Conservation (phyloP, 257 asterid genomes). For the Primulina huaijiensis region DNA sequence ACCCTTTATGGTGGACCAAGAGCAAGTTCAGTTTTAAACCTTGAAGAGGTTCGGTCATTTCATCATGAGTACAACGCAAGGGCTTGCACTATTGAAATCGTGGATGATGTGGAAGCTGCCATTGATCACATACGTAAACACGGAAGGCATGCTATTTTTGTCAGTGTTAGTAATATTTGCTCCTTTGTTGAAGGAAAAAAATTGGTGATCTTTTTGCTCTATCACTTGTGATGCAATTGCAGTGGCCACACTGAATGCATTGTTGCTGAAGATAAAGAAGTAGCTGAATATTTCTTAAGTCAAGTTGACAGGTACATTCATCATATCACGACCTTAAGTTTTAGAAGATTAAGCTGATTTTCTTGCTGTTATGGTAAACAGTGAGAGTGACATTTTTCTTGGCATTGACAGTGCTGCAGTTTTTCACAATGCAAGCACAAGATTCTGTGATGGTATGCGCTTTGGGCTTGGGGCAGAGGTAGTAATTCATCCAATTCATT, state of each 20-base stretch:
- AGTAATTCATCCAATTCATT: background rate
- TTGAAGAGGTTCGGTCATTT: conserved; percentile 35
- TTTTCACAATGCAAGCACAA: conserved; percentile 67
- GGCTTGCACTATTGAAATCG: conserved; percentile 58
- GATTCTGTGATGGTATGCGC: conserved; percentile 72
- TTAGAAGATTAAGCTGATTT: background rate
- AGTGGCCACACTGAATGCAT: conserved; percentile 47
- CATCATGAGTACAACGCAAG: conserved; percentile 57
- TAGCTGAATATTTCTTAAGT: conserved; percentile 32
- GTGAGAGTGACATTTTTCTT: conserved; percentile 4
- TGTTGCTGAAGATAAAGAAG: conserved; percentile 31
- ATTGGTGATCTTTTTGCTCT: background rate
- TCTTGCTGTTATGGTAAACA: conserved; percentile 2
- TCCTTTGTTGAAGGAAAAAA: background rate
- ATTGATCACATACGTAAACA: conserved; percentile 44
- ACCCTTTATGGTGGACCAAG: conserved; percentile 52
- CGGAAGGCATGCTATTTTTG: conserved; percentile 47
- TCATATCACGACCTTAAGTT: background rate
- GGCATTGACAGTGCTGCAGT: conserved; percentile 57
- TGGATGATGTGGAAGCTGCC: conserved; percentile 50
- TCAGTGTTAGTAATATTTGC: background rate
- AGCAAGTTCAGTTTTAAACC: conserved; percentile 40
- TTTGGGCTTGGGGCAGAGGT: conserved; percentile 84
- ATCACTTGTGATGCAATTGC: conserved; percentile 7
- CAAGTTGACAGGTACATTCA: conserved; percentile 38